Conservation (phyloP, 2,329 filamentous ascomycete genomes). For the Chaetomium sp. region DNA sequence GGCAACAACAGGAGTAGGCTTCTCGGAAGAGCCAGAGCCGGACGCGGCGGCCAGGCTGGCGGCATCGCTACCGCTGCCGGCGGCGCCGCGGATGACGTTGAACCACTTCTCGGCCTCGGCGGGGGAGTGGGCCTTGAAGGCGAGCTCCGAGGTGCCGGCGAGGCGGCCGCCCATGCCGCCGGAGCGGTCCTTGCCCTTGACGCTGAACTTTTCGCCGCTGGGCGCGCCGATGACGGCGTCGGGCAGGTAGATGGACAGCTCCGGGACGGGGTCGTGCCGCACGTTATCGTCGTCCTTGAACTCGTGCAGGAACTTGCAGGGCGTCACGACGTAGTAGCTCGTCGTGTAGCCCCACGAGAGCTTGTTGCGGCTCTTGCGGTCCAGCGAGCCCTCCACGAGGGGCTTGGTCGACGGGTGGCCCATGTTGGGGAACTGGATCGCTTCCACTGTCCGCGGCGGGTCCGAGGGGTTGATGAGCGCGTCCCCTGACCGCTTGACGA, state of each 20-base stretch:
- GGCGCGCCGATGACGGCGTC: constrained; percentile 77
- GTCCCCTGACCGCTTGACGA: constrained; percentile 69
- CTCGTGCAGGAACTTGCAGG: constrained; percentile 87
- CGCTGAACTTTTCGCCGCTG: constrained; percentile 81
- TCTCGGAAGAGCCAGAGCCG: constrained; percentile 18
- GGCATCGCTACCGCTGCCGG: constrained; percentile 44
- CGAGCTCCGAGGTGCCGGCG: constrained; percentile 74
- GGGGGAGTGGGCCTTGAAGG: constrained; percentile 84
- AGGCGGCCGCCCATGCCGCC: constrained; percentile 81
- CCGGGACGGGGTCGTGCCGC: constrained; percentile 73
- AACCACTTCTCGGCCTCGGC: constrained; percentile 85
- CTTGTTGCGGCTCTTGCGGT: constrained; percentile 89
- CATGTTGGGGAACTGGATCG: constrained; percentile 86
- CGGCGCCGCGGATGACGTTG: constrained; percentile 66
- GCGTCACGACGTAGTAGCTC: constrained; percentile 87
- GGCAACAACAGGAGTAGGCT: constrained; percentile 29
- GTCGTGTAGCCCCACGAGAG: constrained; percentile 74
- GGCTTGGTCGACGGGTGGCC: constrained; percentile 77
- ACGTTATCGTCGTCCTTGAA: constrained; percentile 87
- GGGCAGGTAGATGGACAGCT: constrained; percentile 87
- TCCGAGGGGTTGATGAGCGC: constrained; percentile 77
- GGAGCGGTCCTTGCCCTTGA: constrained; percentile 92
- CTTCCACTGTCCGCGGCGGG: constrained; percentile 70
- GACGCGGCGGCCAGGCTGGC: not conserved
- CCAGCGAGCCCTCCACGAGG: constrained; percentile 82